phyloP scores from a whole-genome alignment of 441 rosid species.

The Metrosideros polymorpha region DNA sequence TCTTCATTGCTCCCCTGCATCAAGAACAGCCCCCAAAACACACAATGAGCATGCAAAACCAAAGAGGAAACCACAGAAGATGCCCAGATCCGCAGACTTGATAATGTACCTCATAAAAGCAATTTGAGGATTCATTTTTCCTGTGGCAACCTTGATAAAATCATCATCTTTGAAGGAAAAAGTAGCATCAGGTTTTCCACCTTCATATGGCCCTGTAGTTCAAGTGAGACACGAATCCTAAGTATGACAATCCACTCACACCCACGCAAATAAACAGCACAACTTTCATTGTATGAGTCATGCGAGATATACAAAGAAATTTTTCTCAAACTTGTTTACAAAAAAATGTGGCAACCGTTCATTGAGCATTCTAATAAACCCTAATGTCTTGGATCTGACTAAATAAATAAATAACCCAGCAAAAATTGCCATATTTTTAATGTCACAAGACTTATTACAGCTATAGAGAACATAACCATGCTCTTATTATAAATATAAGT shows the following conservation, averaged over 20 bases:
- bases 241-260: not conserved
- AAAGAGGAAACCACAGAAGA: not conserved
- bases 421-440: not conserved
- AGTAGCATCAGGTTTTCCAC: constrained; percentile 83
- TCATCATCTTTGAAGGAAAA: constrained; percentile 87
- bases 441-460: not conserved
- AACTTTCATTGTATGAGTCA: not conserved
- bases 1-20: constrained; percentile 88
- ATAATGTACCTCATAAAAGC: constrained; percentile 77
- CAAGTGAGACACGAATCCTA: not conserved
- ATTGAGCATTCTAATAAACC: not conserved
- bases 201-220: constrained; percentile 59
- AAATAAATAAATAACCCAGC: not conserved
- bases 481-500: not conserved
- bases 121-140: constrained; percentile 88
- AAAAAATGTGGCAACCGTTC: not conserved
- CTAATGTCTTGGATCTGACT: not conserved
- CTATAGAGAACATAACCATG: not conserved
- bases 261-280: not conserved
- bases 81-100: not conserved
- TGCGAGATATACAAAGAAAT: not conserved
- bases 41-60: not conserved
- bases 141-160: constrained; percentile 78
- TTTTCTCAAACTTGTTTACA: not conserved
- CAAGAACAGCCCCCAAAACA: not conserved